phyloP scores from a whole-genome alignment of 2,329 filamentous ascomycete genomes.

The Aspergillus sp. region DNA sequence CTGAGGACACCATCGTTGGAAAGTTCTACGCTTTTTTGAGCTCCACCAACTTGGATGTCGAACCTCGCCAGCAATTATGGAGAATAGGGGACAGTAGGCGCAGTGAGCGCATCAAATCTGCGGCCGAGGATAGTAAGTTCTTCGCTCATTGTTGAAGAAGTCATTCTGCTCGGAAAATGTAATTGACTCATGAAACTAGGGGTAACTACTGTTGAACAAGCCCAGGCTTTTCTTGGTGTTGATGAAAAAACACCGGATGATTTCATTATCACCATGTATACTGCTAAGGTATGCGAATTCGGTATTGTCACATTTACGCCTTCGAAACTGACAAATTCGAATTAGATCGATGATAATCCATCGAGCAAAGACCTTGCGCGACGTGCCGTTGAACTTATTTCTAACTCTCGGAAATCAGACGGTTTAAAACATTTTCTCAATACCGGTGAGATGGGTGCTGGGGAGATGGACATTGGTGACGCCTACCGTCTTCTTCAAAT shows the following conservation, averaged over 20 bases:
- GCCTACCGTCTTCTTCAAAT: slow-evolving; percentile 51
- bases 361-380: slow-evolving; percentile 45
- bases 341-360: slow-evolving; percentile 48
- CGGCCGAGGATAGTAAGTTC: slow-evolving; percentile 50
- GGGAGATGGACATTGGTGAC: slow-evolving; percentile 53
- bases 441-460: slow-evolving; percentile 45
- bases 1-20: slow-evolving; percentile 59
- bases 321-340: slow-evolving; percentile 2
- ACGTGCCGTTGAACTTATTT: slow-evolving; percentile 57
- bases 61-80: slow-evolving; percentile 52
- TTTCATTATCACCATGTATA: slow-evolving; percentile 53
- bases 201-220: slow-evolving; percentile 60
- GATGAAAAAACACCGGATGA: slow-evolving; percentile 49
- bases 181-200: slow-evolving; percentile 23
- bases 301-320: neutral
- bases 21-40: slow-evolving; percentile 56
- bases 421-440: slow-evolving; percentile 49
- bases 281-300: slow-evolving; percentile 45
- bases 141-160: neutral
- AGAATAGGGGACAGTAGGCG: slow-evolving; percentile 56
- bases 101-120: slow-evolving; percentile 55
- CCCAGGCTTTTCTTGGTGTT: slow-evolving; percentile 57
- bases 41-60: slow-evolving; percentile 52
- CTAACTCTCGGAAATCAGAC: slow-evolving; percentile 53
- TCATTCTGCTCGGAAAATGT: neutral